phyloP scores from a whole-genome alignment of 1,139 yeast genomes.

The Blastobotrys raffinosifermentans region DNA sequence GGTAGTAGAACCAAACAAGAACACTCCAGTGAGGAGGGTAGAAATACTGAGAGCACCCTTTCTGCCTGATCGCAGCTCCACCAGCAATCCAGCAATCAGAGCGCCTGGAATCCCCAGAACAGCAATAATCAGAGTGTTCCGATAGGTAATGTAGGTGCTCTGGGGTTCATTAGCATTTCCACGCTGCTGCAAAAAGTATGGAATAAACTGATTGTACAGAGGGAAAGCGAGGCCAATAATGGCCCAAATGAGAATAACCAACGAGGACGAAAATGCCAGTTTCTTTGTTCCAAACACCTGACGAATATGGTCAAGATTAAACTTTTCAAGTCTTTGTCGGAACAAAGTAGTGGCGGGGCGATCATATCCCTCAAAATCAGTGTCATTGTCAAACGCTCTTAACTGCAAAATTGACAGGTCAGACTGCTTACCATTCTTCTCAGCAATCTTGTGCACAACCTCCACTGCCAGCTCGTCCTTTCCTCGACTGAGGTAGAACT shows the following conservation, averaged over 20 bases:
- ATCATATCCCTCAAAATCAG: not conserved
- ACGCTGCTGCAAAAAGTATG: conserved; percentile 41
- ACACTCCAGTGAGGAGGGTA: conserved; percentile 47
- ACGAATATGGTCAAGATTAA: conserved; percentile 16
- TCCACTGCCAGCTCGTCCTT: conserved; percentile 43
- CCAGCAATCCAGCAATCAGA: conserved; percentile 42
- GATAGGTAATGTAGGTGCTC: conserved; percentile 35
- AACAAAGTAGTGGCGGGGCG: conserved; percentile 3
- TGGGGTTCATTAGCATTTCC: conserved; percentile 41
- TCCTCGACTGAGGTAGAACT: conserved; percentile 45
- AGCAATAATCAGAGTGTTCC: conserved; percentile 48
- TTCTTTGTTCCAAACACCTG: conserved; percentile 37
- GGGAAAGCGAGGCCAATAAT: conserved; percentile 50
- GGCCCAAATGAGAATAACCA: conserved; percentile 44
- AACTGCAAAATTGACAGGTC: conserved; percentile 43
- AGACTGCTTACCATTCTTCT: conserved; percentile 30
- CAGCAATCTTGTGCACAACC: conserved; percentile 15
- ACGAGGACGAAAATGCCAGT: conserved; percentile 38
- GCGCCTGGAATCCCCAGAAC: conserved; percentile 52
- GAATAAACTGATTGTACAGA: conserved; percentile 46
- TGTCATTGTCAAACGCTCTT: conserved; percentile 1
- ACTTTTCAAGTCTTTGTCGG: conserved; percentile 8
- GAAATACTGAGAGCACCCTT: conserved; percentile 53
- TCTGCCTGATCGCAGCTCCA: conserved; percentile 46
- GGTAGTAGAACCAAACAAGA: conserved; percentile 52